Conservation (phyloP, 2,329 filamentous ascomycete genomes). For the Fusarium oxysporum region DNA sequence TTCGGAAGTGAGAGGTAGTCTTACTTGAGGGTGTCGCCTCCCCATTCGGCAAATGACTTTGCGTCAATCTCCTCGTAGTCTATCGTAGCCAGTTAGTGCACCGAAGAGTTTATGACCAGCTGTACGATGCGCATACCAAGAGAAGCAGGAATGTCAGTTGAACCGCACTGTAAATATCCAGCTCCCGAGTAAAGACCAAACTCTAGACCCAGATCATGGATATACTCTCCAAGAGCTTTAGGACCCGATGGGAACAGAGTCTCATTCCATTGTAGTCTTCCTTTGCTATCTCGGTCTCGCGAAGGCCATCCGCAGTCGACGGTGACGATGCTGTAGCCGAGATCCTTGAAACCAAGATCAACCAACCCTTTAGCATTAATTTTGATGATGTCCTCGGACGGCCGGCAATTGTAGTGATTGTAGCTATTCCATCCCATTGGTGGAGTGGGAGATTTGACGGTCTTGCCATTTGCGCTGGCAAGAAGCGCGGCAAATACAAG, state of each 20-base stretch:
- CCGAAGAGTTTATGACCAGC: rapidly evolving
- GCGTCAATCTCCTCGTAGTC: slow-evolving; percentile 57
- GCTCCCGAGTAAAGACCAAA: slow-evolving; percentile 68
- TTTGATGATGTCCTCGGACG: slow-evolving; percentile 38
- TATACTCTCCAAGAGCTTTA: slow-evolving; percentile 60
- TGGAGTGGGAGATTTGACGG: slow-evolving; percentile 49
- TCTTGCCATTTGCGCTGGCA: slow-evolving; percentile 10
- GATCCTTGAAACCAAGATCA: slow-evolving; percentile 60
- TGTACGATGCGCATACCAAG: slow-evolving; percentile 49
- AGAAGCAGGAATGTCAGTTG: slow-evolving; percentile 56
- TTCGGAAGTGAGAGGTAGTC: slow-evolving; percentile 49
- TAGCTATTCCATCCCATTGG: slow-evolving; percentile 70
- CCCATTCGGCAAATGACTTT: slow-evolving; percentile 56
- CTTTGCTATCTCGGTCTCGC: slow-evolving; percentile 54
- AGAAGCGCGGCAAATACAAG: slow-evolving; percentile 13
- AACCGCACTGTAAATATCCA: slow-evolving; percentile 59
- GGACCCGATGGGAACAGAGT: slow-evolving; percentile 63
- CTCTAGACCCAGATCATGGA: slow-evolving; percentile 60
- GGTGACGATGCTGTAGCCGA: slow-evolving; percentile 68
- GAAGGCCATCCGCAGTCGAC: slow-evolving; percentile 70
- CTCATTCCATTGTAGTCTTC: slow-evolving; percentile 62
- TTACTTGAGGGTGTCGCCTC: slow-evolving; percentile 64
- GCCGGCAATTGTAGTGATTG: slow-evolving; percentile 55
- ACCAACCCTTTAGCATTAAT: slow-evolving; percentile 65
- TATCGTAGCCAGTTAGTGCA: slow-evolving; percentile 7